Conservation (phyloP, 768 basidiomycete genomes). For the Suillus americanus region DNA sequence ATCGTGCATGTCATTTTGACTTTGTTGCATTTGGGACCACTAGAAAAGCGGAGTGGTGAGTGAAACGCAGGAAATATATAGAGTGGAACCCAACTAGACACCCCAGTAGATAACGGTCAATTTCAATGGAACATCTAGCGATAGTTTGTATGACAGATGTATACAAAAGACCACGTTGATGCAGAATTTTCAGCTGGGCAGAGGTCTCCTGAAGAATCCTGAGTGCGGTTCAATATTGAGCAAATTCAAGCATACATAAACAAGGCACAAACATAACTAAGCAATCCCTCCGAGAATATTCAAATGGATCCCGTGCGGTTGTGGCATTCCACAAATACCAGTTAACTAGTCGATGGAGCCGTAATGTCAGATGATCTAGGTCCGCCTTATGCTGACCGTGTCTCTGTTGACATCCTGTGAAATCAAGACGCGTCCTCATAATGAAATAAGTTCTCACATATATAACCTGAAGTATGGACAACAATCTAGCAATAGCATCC, state of each 20-base stretch:
- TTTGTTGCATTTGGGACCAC: not conserved
- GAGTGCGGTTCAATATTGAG: no score
- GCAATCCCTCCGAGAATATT: not conserved
- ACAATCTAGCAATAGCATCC: not conserved
- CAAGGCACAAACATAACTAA: conserved; percentile 4
- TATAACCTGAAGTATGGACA: not conserved
- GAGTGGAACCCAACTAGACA: not conserved
- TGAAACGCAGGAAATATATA: not conserved
- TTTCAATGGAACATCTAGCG: not conserved
- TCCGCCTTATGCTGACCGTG: not conserved
- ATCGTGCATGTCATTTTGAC: not conserved
- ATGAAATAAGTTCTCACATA: not conserved
- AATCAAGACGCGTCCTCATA: not conserved
- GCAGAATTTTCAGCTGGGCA: not conserved
- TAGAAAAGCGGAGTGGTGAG: not conserved
- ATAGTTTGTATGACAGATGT: not conserved
- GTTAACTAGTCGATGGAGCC: not conserved
- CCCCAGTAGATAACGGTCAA: not conserved
- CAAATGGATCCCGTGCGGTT: not conserved
- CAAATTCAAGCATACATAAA: not conserved
- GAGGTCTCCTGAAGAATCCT: not conserved
- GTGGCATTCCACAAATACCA: not conserved
- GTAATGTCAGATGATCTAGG: not conserved
- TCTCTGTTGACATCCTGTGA: not conserved
- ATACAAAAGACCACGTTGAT: not conserved